Conservation (phyloP, 345 rosid species). For the Eucalyptus guilfoylei region DNA sequence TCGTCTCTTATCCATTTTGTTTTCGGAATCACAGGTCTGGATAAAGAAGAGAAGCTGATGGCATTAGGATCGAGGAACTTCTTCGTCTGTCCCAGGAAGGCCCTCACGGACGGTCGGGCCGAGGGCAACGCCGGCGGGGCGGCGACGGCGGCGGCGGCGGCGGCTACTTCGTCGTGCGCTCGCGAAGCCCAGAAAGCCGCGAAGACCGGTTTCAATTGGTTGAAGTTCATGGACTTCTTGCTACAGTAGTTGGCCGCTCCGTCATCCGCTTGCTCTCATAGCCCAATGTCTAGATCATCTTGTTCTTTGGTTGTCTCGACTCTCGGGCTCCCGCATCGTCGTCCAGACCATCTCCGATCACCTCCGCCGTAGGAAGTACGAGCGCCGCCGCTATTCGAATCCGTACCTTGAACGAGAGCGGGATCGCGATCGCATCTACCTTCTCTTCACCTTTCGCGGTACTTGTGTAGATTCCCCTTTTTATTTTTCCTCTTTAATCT, state of each 20-base stretch:
- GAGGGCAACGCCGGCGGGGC: background rate
- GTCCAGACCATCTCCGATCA: background rate
- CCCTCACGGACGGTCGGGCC: constrained; percentile 3
- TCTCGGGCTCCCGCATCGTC: background rate
- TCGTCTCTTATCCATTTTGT: background rate
- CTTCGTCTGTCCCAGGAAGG: constrained; percentile 39
- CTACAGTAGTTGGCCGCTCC: background rate
- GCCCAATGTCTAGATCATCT: background rate
- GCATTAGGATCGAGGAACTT: constrained; percentile 85
- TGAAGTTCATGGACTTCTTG: constrained; percentile 57
- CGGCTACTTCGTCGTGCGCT: constrained; percentile 40
- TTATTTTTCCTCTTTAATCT: background rate
- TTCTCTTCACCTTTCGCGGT: background rate
- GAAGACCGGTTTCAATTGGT: constrained; percentile 48
- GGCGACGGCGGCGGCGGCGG: background rate
- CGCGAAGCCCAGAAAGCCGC: constrained; percentile 38
- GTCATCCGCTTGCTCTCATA: background rate
- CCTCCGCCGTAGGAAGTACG: background rate
- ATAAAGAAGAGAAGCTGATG: constrained; percentile 42
- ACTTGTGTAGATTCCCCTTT: background rate
- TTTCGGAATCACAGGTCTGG: constrained; percentile 30
- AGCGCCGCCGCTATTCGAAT: background rate
- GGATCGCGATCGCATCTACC: background rate
- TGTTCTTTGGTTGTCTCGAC: background rate
- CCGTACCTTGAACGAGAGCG: background rate